Base-by-base conservation (phyloP, 2,329 filamentous ascomycete species). In the Curvularia eragrostidis region DNA sequence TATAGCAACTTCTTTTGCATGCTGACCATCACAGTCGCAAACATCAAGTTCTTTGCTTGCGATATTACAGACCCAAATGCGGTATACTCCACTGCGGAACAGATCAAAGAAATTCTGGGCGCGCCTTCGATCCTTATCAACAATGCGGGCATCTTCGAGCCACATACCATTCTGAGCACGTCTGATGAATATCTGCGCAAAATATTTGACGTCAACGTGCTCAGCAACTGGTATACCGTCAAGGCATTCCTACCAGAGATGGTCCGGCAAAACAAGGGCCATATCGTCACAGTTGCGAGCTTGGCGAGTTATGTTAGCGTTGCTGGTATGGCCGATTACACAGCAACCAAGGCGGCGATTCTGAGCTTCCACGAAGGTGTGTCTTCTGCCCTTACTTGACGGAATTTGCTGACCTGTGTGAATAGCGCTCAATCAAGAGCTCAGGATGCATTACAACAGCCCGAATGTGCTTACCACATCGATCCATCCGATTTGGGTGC, bases 251-350 rank as follows among this genome's bases (percentile, higher is more conserved):
- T 78, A 6, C 75, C 75, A 2, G 65, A 67, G 44, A 78, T 78
- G 75, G 66, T 77, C 19, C 51, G 58, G 3, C 51, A 63, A 18
- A 71, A 76, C 54, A 80, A 67, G 70, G 85, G 85, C 2, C 84
- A 87, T 59, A 76, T 87, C 28, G 77, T 87, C 10, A 85, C 83
- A 0, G 77, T 87, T 13, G 84, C 85, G 2, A 84, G 81, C 56
- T 76, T 82, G 66, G 83, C 83, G 9, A 82, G 80, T 34, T 85
- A 82, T 64, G 56, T 83, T 5, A 74, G 75, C 0, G 61, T 81
- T 3, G 79, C 76, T 1, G 79, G 82, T 28, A 81, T 86, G 60
- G 80, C 80, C 9, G 82, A 85, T 59, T 87, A 86, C 68, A 78
- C 75, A 41, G 78, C 78, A 49, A 81, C 80, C 46, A 86, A 86